Conservation (phyloP, 1,139 yeast genomes). For the Arxiozyma slooffiae region DNA sequence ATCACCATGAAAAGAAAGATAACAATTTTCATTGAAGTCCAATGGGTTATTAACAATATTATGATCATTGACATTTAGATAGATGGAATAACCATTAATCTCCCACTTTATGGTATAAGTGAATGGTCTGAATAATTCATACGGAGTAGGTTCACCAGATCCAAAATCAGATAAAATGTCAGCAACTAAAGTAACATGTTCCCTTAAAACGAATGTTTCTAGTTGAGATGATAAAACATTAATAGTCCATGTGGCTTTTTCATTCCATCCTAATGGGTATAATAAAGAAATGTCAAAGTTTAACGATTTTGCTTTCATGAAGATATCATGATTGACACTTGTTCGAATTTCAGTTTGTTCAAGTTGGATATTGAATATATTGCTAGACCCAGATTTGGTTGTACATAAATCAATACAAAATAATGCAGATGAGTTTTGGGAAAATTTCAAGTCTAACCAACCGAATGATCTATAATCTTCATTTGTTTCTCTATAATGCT, state of each 20-base stretch:
- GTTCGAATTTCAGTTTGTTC: slow-evolving; percentile 58
- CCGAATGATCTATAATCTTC: slow-evolving; percentile 56
- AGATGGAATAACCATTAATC: slow-evolving; percentile 46
- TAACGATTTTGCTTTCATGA: slow-evolving; percentile 57
- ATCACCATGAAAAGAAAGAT: slow-evolving; percentile 63
- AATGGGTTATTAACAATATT: slow-evolving; percentile 84
- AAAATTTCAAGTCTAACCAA: slow-evolving; percentile 72
- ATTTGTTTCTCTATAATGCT: slow-evolving; percentile 30
- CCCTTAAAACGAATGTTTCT: slow-evolving; percentile 63
- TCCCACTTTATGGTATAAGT: slow-evolving; percentile 55
- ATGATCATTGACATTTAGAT: slow-evolving; percentile 71
- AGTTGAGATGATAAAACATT: slow-evolving; percentile 44
- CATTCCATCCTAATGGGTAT: slow-evolving; percentile 78
- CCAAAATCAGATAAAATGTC: slow-evolving; percentile 73
- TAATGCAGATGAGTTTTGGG: slow-evolving; percentile 42
- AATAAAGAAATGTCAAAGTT: slow-evolving; percentile 47
- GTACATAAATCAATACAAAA: slow-evolving; percentile 46
- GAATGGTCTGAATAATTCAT: slow-evolving; percentile 68
- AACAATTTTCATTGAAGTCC: slow-evolving; percentile 72
- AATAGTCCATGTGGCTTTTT: slow-evolving; percentile 61
- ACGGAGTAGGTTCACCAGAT: slow-evolving; percentile 62
- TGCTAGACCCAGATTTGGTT: slow-evolving; percentile 49
- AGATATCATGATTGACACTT: slow-evolving; percentile 79
- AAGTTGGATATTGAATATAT: slow-evolving; percentile 42
- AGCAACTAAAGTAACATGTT: slow-evolving; percentile 65